These are phyloP conservation scores for Sclerospora graminicola DNA, from an alignment of 352 stramenopile species.

Conservation along the genomic window DNA sequence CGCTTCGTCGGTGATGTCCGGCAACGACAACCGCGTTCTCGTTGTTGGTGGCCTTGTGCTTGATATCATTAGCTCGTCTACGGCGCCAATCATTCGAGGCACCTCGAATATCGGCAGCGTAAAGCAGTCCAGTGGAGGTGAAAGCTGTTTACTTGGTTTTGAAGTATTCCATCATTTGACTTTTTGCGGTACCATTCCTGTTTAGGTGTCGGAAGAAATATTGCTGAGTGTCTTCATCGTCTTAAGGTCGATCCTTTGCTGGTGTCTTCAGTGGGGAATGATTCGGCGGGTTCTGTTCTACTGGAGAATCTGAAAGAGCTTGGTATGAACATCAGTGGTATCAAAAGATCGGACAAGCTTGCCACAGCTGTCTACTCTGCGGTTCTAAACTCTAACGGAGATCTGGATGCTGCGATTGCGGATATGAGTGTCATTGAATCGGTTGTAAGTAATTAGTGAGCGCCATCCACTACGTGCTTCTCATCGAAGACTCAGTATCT, in stretches of 20 bases:
- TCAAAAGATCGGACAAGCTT: slow-evolving; percentile 38
- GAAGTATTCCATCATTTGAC: too few relatives aligned
- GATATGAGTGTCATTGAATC: slow-evolving; percentile 80
- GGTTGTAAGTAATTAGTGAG: slow-evolving; percentile 33
- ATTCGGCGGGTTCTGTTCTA: slow-evolving; percentile 60
- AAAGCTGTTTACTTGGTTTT: too few relatives aligned
- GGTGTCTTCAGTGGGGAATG: slow-evolving; percentile 73
- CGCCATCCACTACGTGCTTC: not conserved
- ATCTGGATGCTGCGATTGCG: slow-evolving; percentile 78
- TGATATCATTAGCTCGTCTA: slow-evolving; percentile 77
- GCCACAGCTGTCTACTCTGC: slow-evolving; percentile 82
- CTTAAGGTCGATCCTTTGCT: slow-evolving; percentile 57
- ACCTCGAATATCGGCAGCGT: slow-evolving; percentile 86
- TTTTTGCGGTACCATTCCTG: slow-evolving; percentile 1
- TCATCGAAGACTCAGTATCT: not conserved
- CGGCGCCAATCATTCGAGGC: slow-evolving; percentile 50
- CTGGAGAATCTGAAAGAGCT: slow-evolving; percentile 53
- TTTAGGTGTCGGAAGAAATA: slow-evolving; percentile 89
- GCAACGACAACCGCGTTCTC: slow-evolving; percentile 35
- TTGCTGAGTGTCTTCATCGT: slow-evolving; percentile 81
- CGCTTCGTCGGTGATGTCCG: not conserved
- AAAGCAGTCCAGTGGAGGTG: slow-evolving; percentile 67
- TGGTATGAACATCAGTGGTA: slow-evolving; percentile 46
- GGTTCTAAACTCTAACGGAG: slow-evolving; percentile 58
- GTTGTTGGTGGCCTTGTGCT: slow-evolving; percentile 83